These are phyloP conservation scores for Tylopilus cervinicoccineus DNA, from an alignment of 768 basidiomycete genomes.

Conservation along the genomic window DNA sequence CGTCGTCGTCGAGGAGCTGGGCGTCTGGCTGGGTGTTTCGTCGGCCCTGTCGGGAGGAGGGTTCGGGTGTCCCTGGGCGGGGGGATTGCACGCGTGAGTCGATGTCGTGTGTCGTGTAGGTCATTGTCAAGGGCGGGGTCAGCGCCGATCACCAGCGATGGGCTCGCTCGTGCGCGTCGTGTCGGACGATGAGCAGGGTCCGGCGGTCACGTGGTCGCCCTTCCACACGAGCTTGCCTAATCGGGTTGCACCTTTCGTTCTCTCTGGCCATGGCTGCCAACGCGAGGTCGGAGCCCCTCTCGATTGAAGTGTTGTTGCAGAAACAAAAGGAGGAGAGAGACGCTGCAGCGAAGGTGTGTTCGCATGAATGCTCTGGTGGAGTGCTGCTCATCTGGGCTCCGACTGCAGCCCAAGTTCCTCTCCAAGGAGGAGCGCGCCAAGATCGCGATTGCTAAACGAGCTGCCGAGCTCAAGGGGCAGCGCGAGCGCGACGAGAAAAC, in stretches of 20 bases:
- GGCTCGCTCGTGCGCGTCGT: conserved; percentile 20
- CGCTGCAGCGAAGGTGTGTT: conserved; percentile 79
- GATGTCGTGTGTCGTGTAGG: background rate
- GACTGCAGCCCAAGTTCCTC: conserved; percentile 83
- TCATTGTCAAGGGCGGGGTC: conserved; percentile 9
- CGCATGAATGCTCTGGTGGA: background rate
- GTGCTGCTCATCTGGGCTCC: background rate
- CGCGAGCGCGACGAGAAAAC: conserved; percentile 61
- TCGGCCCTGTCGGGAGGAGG: conserved; percentile 55
- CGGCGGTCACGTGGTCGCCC: conserved; percentile 18
- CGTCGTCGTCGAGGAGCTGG: conserved; percentile 67
- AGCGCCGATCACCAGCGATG: conserved; percentile 19
- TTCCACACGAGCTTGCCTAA: conserved; percentile 8
- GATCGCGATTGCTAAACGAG: conserved; percentile 83
- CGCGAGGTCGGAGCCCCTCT: conserved; percentile 63
- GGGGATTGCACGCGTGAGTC: conserved; percentile 39
- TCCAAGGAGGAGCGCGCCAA: conserved; percentile 89
- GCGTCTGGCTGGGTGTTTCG: conserved; percentile 48
- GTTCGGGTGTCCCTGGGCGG: conserved; percentile 60
- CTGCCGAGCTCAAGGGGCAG: conserved; percentile 75
- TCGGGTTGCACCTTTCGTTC: conserved; percentile 1
- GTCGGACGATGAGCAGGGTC: conserved; percentile 19
- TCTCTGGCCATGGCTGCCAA: conserved; percentile 37
- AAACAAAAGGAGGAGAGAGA: conserved; percentile 89
- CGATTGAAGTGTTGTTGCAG: conserved; percentile 82